Evolutionary conservation across 202 grass and related monocot genomes (phyloP), one percentile per base, ranked within the genome.

Genomic region (Setaria italica): DNA sequence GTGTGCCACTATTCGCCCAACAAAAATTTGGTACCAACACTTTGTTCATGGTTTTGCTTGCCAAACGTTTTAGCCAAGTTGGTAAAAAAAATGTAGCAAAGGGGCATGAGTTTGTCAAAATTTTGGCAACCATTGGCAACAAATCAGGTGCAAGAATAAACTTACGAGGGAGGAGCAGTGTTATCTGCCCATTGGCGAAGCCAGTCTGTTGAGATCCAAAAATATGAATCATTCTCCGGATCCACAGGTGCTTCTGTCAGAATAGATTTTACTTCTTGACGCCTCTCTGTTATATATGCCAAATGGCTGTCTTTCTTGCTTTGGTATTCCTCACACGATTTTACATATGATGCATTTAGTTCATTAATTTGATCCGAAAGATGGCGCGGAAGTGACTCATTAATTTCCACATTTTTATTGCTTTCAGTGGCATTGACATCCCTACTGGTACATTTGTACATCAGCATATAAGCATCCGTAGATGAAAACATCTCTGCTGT

Each of bases 401-500:
- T 90, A 9, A 62, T 78, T 76, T 74, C 80, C 51, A 48, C 19
- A 79, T 54, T 81, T 73, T 72, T 90, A 85, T 72, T 78, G 62
- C 47, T 89, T 77, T 77, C 51, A 17, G 51, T 76, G 59, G 86
- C 86, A 83, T 90, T 91, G 8, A 60, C 79, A 72, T 72, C 74
- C 66, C 59, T 85, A 79, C 58, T 86, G 39, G 73, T 84, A 64
- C 87, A 66, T 80, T 93, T 99, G 78, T 94, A 99, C 94, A 99
- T 99, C 65, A 99, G 80, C 97, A 99, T 99, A 76, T 97, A 99
- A 89, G 93, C 91, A 94, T 97, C 94, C 78, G 93, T 97, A 72
- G 97, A 99, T 60, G 92, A 92, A 80, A 97, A 99, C 71, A 93
- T 89, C 58, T 93, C 90, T 79, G 81, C 77, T 19, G 85, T 57